Evolutionary conservation across 129 eudicot species (phyloP), one percentile per base, ranked within the genome.

Genomic region (Gnaphalium uliginosum): DNA sequence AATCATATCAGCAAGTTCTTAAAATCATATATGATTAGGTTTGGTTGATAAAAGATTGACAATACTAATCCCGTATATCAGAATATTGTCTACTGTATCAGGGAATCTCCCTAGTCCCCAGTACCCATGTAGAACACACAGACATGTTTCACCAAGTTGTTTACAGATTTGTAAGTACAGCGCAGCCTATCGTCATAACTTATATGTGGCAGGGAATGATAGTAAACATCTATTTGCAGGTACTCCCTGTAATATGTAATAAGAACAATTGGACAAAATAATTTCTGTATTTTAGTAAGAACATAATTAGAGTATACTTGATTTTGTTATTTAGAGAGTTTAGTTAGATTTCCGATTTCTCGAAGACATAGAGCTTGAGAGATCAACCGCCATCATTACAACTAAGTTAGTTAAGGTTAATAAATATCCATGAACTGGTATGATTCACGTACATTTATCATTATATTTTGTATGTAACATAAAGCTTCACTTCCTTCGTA

Each of bases 141-240:
- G 19, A 53, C 76, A 63, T 19, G 61, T n/a, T 27, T 71, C 10
- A 54, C 19, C 64, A 71, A 53, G 50, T 53, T n/a, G 63, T 50
- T 51, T 14, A 54, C 25, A 68, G 11, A 70, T 17, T 4, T 53
- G 26, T 15, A 63, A 18, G 48, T 54, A 21, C 46, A 29, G 30
- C 3, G 1, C 11, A n/a, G 64, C n/a, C 57, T 10, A 54, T 30
- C 21, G 19, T 23, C 65, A 71, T 25, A 27, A 26, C 17, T 63
- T 29, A 53, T 39, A 23, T 39, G 48, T 19, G 21, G 22, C 22
- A 17, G 3, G 3, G 11, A 29, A 30, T 11, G 62, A 71, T 19
- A 22, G 46, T 71, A 21, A 21, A 23, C 9, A n/a, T 53, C 24
- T 54, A 6, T 54, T 51, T 51, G n/a, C 53, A 26, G 58, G 74